Percentiles rank a stretch among this genome's conserved stretches.
phyloP scores from a whole-genome alignment of 768 basidiomycete species.

The Mrakia frigida region DNA sequence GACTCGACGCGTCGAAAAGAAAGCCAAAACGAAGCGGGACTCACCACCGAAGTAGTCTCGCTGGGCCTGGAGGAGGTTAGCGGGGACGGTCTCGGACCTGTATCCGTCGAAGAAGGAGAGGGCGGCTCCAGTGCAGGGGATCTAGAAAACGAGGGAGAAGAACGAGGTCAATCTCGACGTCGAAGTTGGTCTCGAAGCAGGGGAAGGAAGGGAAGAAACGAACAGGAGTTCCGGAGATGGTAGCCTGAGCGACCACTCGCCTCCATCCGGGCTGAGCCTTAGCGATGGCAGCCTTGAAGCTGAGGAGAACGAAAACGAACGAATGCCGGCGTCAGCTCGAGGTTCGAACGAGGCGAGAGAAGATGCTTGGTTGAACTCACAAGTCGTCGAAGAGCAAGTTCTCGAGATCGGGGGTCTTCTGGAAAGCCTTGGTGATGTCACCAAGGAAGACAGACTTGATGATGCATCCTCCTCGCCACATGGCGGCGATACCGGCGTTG shows the following conservation, averaged over 20 bases:
- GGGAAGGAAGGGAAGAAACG: slow-evolving; percentile 58
- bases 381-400: slow-evolving; percentile 93
- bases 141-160: not conserved
- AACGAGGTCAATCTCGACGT: not conserved
- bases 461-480: slow-evolving; percentile 99
- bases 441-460: slow-evolving; percentile 93
- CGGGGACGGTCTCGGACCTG: slow-evolving; percentile 87
- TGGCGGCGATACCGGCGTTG: slow-evolving; percentile 91
- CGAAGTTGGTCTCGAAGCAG: not conserved
- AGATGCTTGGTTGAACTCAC: too few relatives aligned
- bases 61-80: slow-evolving; percentile 92
- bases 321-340: too few relatives aligned
- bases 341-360: too few relatives aligned
- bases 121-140: slow-evolving; percentile 17
- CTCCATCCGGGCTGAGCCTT: slow-evolving; percentile 97
- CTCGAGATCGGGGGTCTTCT: slow-evolving; percentile 76
- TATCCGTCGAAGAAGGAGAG: slow-evolving; percentile 99
- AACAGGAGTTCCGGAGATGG: slow-evolving; percentile 82
- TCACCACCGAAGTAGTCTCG: slow-evolving; percentile 88
- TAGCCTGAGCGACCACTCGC: slow-evolving; percentile 89
- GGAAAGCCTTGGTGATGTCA: slow-evolving; percentile 86
- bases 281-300: slow-evolving; percentile 62
- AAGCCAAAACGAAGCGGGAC: too few relatives aligned
- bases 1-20: slow-evolving; percentile 40
- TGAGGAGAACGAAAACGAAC: too few relatives aligned